Percentiles rank a stretch among this genome's conserved stretches.
Evolutionary conservation across 163 green algal species (phyloP).

Genomic region (Scenedesmus sp.): DNA sequence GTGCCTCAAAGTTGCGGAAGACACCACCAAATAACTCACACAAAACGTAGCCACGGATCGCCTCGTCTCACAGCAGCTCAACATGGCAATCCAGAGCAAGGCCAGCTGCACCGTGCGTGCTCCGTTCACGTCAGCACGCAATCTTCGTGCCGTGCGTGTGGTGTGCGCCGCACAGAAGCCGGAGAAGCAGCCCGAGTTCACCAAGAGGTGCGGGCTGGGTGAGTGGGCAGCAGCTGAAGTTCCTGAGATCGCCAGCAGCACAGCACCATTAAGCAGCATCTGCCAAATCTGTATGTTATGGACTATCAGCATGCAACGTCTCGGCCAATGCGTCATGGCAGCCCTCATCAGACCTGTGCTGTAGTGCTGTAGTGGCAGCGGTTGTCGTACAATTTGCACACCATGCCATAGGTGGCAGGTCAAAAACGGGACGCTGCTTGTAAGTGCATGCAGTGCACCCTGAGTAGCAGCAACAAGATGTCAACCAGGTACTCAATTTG

Average conservation of each 20-base stretch:
- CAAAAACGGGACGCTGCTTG: not conserved
- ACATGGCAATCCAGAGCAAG: slow-evolving; percentile 7
- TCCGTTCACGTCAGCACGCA: slow-evolving; percentile 5
- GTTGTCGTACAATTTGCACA: not conserved
- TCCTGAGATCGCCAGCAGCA: not conserved
- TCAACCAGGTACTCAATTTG: not conserved
- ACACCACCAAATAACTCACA: not conserved
- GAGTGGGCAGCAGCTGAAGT: not conserved
- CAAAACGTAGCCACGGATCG: not conserved
- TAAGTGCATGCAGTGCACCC: not conserved
- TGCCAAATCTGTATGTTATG: not conserved
- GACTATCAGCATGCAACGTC: not conserved
- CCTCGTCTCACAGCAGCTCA: not conserved
- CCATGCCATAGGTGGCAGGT: not conserved
- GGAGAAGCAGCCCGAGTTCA: not conserved
- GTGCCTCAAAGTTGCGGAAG: not conserved
- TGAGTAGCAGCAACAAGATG: not conserved
- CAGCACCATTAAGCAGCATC: not conserved
- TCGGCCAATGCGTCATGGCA: not conserved
- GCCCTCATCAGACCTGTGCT: not conserved
- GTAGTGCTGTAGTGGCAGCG: not conserved
- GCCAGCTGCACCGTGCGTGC: slow-evolving; percentile 17
- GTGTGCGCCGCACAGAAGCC: slow-evolving; percentile 23
- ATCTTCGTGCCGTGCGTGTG: not conserved
- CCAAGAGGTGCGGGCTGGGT: slow-evolving; percentile 9